These are phyloP conservation scores for Acanthamoeba lenticulata DNA, from an alignment of 208 protist genomes.

Conservation along the genomic window DNA sequence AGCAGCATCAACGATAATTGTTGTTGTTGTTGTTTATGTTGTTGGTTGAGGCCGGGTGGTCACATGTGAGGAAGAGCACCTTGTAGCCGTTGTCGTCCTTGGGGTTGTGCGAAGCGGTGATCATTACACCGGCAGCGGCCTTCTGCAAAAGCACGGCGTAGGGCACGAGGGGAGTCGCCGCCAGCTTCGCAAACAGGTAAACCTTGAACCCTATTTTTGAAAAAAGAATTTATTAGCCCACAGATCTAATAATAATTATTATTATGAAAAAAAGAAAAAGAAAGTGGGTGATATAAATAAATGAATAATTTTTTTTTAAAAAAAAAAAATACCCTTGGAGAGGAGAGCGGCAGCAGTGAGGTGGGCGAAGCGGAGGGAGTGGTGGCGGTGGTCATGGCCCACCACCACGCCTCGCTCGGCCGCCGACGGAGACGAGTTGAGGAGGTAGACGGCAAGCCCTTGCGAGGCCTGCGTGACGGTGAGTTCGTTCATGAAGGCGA, in stretches of 20 bases:
- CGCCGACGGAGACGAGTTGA: constrained; percentile 61
- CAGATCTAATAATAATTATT: not conserved
- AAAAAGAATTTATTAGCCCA: not conserved
- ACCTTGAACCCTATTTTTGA: not conserved
- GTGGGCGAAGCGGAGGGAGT: constrained; percentile 92
- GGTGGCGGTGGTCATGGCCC: constrained; percentile 94
- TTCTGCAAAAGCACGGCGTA: constrained; percentile 77
- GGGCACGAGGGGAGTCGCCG: constrained; percentile 45
- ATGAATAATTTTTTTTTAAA: not conserved
- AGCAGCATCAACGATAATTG: not conserved
- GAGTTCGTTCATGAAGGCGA: constrained; percentile 95
- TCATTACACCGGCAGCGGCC: constrained; percentile 93
- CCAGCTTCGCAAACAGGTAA: not conserved
- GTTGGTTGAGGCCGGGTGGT: not conserved
- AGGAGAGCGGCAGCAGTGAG: constrained; percentile 92
- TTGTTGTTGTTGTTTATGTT: no score
- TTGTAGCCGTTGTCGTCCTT: constrained; percentile 99
- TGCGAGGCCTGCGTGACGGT: constrained; percentile 95
- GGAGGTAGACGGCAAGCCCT: constrained; percentile 72
- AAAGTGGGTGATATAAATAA: not conserved
- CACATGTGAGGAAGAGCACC: not conserved
- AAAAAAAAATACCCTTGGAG: constrained; percentile 78
- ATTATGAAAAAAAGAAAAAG: constrained; percentile 64
- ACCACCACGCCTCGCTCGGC: constrained; percentile 89
- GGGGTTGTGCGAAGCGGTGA: constrained; percentile 99